These are phyloP conservation scores for Kodamaea nitidulidarum DNA, from an alignment of 805 yeast genomes.

Conservation along the genomic window DNA sequence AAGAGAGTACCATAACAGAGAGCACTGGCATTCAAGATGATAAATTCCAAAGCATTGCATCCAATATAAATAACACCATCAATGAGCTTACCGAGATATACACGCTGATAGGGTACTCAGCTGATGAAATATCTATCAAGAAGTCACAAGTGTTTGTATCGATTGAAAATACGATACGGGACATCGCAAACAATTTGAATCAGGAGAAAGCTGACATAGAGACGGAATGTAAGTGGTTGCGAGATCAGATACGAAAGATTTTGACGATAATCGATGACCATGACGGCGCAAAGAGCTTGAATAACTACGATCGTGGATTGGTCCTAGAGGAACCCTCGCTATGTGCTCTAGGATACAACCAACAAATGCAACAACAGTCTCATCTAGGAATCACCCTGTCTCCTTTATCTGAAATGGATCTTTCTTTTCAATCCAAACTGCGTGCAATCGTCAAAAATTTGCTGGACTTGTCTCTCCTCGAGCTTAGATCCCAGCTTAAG, in stretches of 20 bases:
- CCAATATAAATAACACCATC: conserved; percentile 34
- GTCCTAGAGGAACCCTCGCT: conserved; percentile 24
- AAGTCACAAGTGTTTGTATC: conserved; percentile 47
- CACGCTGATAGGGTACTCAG: conserved; percentile 52
- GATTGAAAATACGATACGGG: conserved; percentile 46
- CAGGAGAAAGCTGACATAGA: conserved; percentile 37
- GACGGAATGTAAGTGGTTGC: conserved; percentile 43
- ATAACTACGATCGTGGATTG: conserved; percentile 26
- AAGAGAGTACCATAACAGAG: conserved; percentile 2
- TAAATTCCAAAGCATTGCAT: conserved; percentile 27
- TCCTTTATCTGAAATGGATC: conserved; percentile 2
- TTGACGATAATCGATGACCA: conserved; percentile 37
- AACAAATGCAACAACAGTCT: conserved; percentile 14
- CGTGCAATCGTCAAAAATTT: conserved; percentile 12
- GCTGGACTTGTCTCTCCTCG: conserved; percentile 30
- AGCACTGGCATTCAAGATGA: conserved; percentile 8
- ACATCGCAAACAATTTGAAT: conserved; percentile 29
- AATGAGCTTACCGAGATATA: conserved; percentile 44
- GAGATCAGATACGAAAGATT: conserved; percentile 39
- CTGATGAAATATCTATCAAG: conserved; percentile 45
- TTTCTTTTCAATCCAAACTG: conserved; percentile 13
- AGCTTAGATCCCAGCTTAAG: conserved; percentile 30
- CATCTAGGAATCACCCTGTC: not conserved
- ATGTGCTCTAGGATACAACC: conserved; percentile 29
- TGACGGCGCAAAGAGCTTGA: conserved; percentile 24